Conservation (phyloP, 768 basidiomycete genomes). For the Cystoderma amianthinum region DNA sequence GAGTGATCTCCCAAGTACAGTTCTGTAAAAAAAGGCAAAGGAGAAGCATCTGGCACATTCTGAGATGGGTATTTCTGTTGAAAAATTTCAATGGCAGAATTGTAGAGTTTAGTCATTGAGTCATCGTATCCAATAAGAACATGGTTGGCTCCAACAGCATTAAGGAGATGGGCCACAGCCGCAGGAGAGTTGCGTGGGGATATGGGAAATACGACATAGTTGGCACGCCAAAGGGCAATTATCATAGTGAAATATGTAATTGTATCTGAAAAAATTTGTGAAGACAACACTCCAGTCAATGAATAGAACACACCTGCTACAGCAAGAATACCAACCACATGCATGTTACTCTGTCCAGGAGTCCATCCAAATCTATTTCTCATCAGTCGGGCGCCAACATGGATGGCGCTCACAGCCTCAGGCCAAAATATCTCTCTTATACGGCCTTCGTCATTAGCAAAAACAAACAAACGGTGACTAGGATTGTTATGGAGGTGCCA, state of each 20-base stretch:
- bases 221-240: constrained; percentile 15
- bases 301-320: constrained; percentile 11
- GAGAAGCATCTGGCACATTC: neutral
- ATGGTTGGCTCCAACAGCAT: constrained; percentile 11
- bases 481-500: constrained; percentile 17
- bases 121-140: constrained; percentile 15
- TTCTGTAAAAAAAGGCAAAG: neutral
- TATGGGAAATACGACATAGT: constrained; percentile 14
- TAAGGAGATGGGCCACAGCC: constrained; percentile 26
- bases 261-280: constrained; percentile 15
- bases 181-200: constrained; percentile 14
- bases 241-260: constrained; percentile 19
- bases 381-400: constrained; percentile 14
- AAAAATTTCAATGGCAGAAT: neutral
- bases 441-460: constrained; percentile 9
- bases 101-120: constrained; percentile 9
- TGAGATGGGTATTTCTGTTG: neutral
- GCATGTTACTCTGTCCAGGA: constrained; percentile 3
- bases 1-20: neutral
- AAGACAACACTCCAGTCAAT: neutral
- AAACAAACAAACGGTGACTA: constrained; percentile 20
- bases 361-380: constrained; percentile 1
- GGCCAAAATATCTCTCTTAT: constrained; percentile 14
- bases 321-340: constrained; percentile 19
- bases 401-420: constrained; percentile 16